Evolutionary conservation across 1,139 yeast species (phyloP), one percentile per base, ranked within the genome.

Genomic region (Yamadazyma membranifaciens): DNA sequence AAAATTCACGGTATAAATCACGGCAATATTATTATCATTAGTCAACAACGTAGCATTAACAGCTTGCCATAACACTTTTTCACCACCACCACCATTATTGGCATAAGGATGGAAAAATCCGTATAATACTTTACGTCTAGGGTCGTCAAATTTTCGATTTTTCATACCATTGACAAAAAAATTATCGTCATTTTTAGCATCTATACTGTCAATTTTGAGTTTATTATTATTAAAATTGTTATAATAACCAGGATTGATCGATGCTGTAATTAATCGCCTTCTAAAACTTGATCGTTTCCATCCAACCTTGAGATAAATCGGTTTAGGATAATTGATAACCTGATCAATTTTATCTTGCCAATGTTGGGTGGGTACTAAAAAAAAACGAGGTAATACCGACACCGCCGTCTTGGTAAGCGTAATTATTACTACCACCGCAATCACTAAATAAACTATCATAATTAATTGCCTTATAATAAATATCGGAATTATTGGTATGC

Each of bases 51-150:
- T 87, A 20, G 84, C 75, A 49, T 79, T 74, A 6, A 92, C 87
- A 0, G 97, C 96, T 42, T 87, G 89, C 98, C 98, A 94, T 35
- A 94, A 69, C 0, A 94, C 98, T 39, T 95, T 77, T 60, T 94
- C 99, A 17, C 99, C 99, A 31, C 99, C 99, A 14, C 98, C 98
- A 31, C 96, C 96, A 36, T 96, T 94, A 59, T 87, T 87, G 48
- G 97, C 91, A 53, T 84, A 87, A 0, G 98, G 98, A 62, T 94
- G 99, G 69, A 92, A 89, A 57, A 87, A 91, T 6, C 98, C 99
- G 54, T 69, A 84, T 14, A 87, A 58, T 14, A 69, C 48, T 38
- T 58, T 67, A 33, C 84, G 62, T 31, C 52, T 57, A 5, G 65
- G 63, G 49, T 71, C 80, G 13, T 58, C 55, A 6, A 63, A 59